Evolutionary conservation across 768 basidiomycete genomes (phyloP).

Genomic region (Exsudoporus frostii): DNA sequence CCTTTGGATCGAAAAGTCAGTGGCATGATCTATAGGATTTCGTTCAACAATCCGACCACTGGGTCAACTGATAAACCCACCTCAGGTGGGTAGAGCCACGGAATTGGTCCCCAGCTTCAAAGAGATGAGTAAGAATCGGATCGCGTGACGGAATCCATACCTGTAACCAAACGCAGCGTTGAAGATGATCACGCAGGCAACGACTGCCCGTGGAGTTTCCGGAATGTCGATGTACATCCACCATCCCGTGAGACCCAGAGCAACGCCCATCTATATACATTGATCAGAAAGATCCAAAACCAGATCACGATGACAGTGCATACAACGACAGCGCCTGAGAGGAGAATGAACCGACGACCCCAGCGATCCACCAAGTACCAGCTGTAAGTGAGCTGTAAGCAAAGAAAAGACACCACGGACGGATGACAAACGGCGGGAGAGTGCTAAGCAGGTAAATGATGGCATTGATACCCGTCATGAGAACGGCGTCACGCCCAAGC

Average conservation of each 20-base stretch:
- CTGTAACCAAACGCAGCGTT: constrained; percentile 94
- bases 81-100: constrained; percentile 88
- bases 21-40: constrained; percentile 73
- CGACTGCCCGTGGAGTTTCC: constrained; percentile 83
- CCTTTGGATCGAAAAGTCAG: constrained; percentile 88
- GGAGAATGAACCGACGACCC: constrained; percentile 83
- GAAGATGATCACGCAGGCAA: constrained; percentile 84
- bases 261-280: constrained; percentile 65
- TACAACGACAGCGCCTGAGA: constrained; percentile 81
- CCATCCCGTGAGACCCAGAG: constrained; percentile 81
- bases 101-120: constrained; percentile 76
- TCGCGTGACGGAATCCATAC: constrained; percentile 29
- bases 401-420: constrained; percentile 1
- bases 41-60: background rate
- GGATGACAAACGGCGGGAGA: constrained; percentile 70
- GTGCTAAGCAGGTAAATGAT: constrained; percentile 78
- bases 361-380: constrained; percentile 94
- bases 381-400: constrained; percentile 36
- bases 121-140: background rate
- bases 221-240: constrained; percentile 92
- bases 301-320: constrained; percentile 22
- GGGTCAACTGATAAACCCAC: constrained; percentile 33
- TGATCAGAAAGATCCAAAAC: constrained; percentile 4
- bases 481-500: constrained; percentile 87
- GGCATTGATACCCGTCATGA: constrained; percentile 95